Base-by-base conservation (phyloP, 371 early-diverging fungal species). In the Zychaea mexicana region DNA sequence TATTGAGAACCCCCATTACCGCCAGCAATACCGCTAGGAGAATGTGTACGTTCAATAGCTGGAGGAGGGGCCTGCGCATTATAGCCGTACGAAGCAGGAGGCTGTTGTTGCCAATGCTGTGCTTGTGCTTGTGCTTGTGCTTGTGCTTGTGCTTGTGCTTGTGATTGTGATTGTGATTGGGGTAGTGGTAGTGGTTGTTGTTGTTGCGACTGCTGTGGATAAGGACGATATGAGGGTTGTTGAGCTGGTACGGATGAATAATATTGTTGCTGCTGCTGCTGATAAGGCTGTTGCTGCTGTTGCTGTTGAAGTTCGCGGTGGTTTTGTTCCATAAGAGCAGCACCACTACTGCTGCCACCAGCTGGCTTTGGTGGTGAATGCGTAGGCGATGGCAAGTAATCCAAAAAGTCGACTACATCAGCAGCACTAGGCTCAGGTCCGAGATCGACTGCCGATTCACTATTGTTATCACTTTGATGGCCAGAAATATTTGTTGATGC, bases 351-450 rank as follows among this genome's bases (percentile, higher is more conserved):
- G 15, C 10, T 10, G 15, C 10, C 36, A 42, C 42, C n/a, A 17
- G 42, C 42, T 42, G 56, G 66, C 55, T 60, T 53, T 9, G 68
- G 68, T 32, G 81, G 81, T 21, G 82, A 77, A 52, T 74, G 82
- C 1, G 82, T 76, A 21, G 82, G 82, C 10, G 82, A 81, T 24
- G 82, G 82, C 32, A 81, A 59, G 60, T 74, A 81, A 45, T 81
- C 82, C 22, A 81, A 62, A 59, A 81, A 78, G 64, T 81, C 82
- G 19, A 74, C 77, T 9, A 81, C 79, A 69, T 81, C 82, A 36
- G 82, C 82, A 38, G 82, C 82, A 71, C 82, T 81, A 26, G 82
- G 82, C 36, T 81, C 82, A 27, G 74, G 78, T 0, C 78, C 78
- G 36, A 74, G 62, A 49, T 78, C 76, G 12, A 27, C 59, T 19